These are phyloP conservation scores for Ambrosiella xylebori DNA, from an alignment of 2,329 filamentous ascomycete species.

Conservation along the genomic window DNA sequence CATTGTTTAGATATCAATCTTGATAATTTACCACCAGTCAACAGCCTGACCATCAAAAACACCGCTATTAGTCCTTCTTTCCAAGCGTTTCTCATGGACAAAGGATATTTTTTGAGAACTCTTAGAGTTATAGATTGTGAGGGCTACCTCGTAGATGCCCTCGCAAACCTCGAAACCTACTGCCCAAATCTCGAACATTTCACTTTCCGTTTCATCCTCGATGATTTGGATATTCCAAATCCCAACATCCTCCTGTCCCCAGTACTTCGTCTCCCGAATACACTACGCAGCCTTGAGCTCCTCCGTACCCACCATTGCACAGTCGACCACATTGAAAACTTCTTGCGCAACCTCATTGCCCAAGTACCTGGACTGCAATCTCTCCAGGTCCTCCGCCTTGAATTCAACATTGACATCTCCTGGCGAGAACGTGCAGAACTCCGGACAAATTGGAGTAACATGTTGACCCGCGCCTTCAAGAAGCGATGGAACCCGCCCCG, in stretches of 20 bases:
- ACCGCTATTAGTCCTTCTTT: no score
- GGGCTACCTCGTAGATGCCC: no score
- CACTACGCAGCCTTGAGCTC: no score
- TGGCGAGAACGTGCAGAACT: conserved; percentile 74
- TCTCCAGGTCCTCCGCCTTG: conserved; percentile 55
- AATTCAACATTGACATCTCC: conserved; percentile 59
- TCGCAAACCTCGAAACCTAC: conserved; percentile 45
- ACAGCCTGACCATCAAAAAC: no score
- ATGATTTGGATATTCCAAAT: no score
- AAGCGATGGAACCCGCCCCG: conserved; percentile 27
- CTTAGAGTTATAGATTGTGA: no score
- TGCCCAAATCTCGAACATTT: conserved; percentile 25
- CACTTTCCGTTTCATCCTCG: no score
- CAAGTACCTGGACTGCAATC: conserved; percentile 47
- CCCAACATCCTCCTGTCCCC: no score
- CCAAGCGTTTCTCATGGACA: no score
- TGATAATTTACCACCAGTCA: background rate
- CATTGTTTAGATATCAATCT: background rate
- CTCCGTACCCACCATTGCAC: conserved; percentile 43
- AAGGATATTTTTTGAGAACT: no score
- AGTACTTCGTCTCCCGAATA: no score
- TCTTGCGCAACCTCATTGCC: conserved; percentile 64
- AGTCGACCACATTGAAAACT: conserved; percentile 50
- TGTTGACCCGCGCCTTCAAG: conserved; percentile 49
- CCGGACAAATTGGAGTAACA: conserved; percentile 59